These are phyloP conservation scores for Apiospora kogelbergensis DNA, from an alignment of 2,329 filamentous ascomycete genomes.

Conservation along the genomic window DNA sequence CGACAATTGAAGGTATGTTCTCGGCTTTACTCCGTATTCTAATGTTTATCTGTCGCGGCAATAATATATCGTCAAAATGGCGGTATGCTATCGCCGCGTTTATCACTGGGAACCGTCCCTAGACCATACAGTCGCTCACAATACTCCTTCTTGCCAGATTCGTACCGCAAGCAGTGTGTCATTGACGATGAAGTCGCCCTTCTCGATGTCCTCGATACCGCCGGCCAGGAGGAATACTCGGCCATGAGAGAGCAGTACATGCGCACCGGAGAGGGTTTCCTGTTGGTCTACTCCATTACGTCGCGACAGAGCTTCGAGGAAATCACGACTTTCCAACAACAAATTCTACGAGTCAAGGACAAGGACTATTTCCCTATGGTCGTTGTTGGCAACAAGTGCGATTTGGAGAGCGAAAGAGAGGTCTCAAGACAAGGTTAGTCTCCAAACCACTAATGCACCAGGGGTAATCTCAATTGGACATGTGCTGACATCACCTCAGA, in stretches of 20 bases:
- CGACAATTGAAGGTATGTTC: constrained; percentile 89
- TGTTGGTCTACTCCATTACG: constrained; percentile 97
- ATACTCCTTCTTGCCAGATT: constrained; percentile 59
- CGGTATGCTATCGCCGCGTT: not conserved
- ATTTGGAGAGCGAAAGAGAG: constrained; percentile 89
- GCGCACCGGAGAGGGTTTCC: constrained; percentile 96
- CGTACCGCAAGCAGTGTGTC: constrained; percentile 99
- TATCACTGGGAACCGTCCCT: not conserved
- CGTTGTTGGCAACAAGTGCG: constrained; percentile 98
- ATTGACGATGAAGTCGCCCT: constrained; percentile 98
- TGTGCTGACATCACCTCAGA: constrained; percentile 53
- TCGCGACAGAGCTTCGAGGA: constrained; percentile 97
- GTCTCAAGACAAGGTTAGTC: constrained; percentile 73
- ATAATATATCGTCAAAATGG: not conserved
- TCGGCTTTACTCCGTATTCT: not conserved
- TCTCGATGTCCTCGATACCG: constrained; percentile 96
- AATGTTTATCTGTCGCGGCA: too few relatives aligned
- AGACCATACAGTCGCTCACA: not conserved
- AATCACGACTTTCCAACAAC: constrained; percentile 97
- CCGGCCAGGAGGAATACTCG: constrained; percentile 98
- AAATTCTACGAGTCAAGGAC: constrained; percentile 97
- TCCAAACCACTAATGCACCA: not conserved
- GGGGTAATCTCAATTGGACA: not conserved
- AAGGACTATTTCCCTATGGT: constrained; percentile 99
- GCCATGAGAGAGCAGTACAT: constrained; percentile 99